Percentiles rank a stretch among this genome's conserved stretches.
Evolutionary conservation across 2,329 filamentous ascomycete genomes (phyloP).

Genomic region (Hymenoscyphus fraxineus): DNA sequence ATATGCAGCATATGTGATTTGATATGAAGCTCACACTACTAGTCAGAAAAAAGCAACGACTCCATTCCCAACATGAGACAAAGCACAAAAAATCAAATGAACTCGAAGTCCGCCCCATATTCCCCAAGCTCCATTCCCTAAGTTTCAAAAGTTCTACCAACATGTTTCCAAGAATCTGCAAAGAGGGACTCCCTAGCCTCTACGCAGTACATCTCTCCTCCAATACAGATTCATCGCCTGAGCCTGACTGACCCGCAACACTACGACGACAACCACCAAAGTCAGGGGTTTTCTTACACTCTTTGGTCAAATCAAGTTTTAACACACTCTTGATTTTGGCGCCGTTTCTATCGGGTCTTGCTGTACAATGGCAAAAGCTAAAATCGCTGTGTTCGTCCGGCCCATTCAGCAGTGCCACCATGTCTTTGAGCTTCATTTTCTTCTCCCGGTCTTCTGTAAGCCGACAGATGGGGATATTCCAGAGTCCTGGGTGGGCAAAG

Average conservation of each 20-base stretch:
- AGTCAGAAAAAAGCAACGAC: background rate
- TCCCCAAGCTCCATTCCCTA: background rate
- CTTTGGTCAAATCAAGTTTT: background rate
- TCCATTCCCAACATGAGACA: background rate
- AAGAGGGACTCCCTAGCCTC: background rate
- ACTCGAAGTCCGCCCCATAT: background rate
- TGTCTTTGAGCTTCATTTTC: constrained; percentile 1
- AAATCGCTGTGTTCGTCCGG: background rate
- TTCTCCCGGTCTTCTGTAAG: background rate
- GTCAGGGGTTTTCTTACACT: background rate
- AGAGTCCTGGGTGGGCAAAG: background rate
- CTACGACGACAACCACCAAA: background rate
- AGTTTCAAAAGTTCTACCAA: background rate
- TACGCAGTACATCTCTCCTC: constrained; percentile 1
- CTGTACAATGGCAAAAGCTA: background rate
- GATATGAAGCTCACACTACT: background rate
- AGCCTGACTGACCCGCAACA: background rate
- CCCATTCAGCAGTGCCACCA: background rate
- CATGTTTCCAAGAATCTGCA: background rate
- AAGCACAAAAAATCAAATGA: background rate
- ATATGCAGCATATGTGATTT: background rate
- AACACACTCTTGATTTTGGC: background rate
- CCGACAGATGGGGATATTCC: background rate
- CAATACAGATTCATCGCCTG: background rate
- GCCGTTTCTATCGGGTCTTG: background rate